Evolutionary conservation across 2,329 filamentous ascomycete genomes (phyloP).

Genomic region (Claviceps pusilla): DNA sequence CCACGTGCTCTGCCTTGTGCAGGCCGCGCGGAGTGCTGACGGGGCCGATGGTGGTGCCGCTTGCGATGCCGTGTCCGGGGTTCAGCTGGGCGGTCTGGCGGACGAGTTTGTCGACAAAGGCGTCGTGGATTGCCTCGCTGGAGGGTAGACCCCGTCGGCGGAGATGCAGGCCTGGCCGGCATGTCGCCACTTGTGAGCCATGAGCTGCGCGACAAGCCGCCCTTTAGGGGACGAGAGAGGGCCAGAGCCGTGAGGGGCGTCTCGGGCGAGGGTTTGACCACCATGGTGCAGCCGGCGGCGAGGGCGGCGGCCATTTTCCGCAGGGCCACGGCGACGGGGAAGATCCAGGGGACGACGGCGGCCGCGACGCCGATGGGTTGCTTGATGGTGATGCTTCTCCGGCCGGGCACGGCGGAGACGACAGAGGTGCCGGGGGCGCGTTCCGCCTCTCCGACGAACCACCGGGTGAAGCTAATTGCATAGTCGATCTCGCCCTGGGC

Average conservation of each 20-base stretch:
- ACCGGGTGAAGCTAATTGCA: constrained; percentile 36
- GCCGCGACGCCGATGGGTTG: constrained; percentile 22
- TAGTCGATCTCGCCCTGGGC: constrained; percentile 41
- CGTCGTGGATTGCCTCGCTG: constrained; percentile 46
- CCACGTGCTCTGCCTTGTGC: constrained; percentile 30
- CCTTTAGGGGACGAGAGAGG: too few relatives aligned
- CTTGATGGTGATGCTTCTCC: constrained; percentile 56
- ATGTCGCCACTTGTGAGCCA: constrained; percentile 51
- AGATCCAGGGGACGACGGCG: constrained; percentile 20
- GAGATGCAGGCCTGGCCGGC: constrained; percentile 61
- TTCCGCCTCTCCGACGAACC: constrained; percentile 39
- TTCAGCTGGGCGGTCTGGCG: constrained; percentile 37
- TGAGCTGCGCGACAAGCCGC: constrained; percentile 37
- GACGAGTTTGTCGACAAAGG: constrained; percentile 40
- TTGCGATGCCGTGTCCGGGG: constrained; percentile 44
- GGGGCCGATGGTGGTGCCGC: constrained; percentile 20
- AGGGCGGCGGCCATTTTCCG: too few relatives aligned
- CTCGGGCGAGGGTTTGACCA: too few relatives aligned
- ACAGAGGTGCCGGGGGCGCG: constrained; percentile 43
- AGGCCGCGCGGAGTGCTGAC: constrained; percentile 20
- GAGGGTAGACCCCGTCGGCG: constrained; percentile 42
- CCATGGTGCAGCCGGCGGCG: too few relatives aligned
- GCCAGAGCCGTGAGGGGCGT: too few relatives aligned
- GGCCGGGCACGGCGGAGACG: constrained; percentile 42
- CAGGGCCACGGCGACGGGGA: too few relatives aligned